Percentiles rank a stretch among this genome's conserved stretches.
These are phyloP conservation scores for Miscanthus sacchariflorus DNA, from an alignment of 202 grass and related monocot species.

Conservation along the genomic window DNA sequence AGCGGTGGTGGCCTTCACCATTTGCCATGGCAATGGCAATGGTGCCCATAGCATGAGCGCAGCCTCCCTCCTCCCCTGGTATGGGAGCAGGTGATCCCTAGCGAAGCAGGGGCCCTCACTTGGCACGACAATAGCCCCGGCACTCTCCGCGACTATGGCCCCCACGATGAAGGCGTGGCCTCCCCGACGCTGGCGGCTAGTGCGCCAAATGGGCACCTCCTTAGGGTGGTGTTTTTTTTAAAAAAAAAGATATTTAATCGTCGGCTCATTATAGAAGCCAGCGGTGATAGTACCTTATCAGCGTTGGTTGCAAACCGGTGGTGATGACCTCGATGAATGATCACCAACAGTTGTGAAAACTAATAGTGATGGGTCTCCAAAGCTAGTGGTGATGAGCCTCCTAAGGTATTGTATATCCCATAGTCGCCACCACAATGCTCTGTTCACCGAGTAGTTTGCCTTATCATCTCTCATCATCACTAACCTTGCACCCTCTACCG, in stretches of 20 bases:
- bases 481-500: not conserved
- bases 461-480: not conserved
- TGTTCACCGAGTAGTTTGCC: not conserved
- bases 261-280: too few species aligned
- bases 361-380: not conserved
- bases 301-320: accelerated
- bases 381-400: not conserved
- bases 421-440: not conserved
- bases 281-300: not conserved
- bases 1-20: too few species aligned
- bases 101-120: not conserved
- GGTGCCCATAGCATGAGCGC: not conserved
- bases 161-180: not conserved
- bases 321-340: not conserved
- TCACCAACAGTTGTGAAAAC: not conserved
- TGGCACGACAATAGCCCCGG: accelerated
- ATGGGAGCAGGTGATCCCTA: not conserved
- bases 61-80: not conserved
- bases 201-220: not conserved
- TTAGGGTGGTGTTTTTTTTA: not conserved
- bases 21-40: too few species aligned
- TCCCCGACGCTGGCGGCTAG: accelerated
- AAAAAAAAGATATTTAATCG: too few species aligned
- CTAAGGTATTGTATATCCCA: not conserved
- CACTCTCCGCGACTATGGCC: not conserved